phyloP scores from a whole-genome alignment of 306 rosid genomes.

The Aeschynomene evenia region DNA sequence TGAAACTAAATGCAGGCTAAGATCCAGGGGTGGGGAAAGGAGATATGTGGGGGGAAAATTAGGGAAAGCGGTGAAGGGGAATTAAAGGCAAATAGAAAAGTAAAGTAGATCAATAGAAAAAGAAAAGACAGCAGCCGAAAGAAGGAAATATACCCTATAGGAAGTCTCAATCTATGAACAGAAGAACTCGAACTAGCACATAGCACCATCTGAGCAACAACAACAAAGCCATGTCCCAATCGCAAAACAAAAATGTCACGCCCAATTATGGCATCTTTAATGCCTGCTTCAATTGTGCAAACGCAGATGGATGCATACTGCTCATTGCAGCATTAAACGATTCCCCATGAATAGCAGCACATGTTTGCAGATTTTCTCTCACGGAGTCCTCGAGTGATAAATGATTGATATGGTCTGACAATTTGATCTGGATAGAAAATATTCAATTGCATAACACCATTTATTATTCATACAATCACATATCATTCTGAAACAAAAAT shows the following conservation, averaged over 20 bases:
- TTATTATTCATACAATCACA: neutral
- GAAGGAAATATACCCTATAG: constrained; percentile 45
- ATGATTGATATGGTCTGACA: constrained; percentile 81
- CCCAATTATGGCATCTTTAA: constrained; percentile 66
- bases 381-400: constrained; percentile 78
- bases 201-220: constrained; percentile 19
- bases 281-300: constrained; percentile 85
- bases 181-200: constrained; percentile 35
- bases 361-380: constrained; percentile 85
- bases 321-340: constrained; percentile 75
- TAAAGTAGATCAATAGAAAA: neutral
- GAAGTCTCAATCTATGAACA: constrained; percentile 38
- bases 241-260: constrained; percentile 17
- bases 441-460: constrained; percentile 30
- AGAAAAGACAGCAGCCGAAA: neutral
- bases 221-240: neutral
- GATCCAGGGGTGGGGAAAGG: neutral
- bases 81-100: neutral
- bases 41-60: neutral
- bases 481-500: constrained; percentile 24
- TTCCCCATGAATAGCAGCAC: constrained; percentile 89
- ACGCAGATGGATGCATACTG: constrained; percentile 84
- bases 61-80: no score
- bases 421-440: constrained; percentile 60
- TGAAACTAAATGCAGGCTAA: no score